Conservation (phyloP, 164 flowering plant genomes). For the Brasenia schreberi region DNA sequence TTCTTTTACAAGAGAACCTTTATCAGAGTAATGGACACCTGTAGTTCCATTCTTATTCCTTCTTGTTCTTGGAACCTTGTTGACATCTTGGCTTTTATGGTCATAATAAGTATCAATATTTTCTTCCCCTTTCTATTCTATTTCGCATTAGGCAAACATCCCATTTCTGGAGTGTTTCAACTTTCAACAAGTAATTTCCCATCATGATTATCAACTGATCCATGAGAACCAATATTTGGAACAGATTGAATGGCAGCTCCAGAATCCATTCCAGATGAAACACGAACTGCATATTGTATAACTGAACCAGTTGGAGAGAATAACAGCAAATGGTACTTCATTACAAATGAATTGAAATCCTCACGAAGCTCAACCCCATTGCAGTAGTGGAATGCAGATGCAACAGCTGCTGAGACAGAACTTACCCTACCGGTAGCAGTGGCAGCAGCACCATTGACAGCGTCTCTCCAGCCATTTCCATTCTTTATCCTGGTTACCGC, state of each 20-base stretch:
- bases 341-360: slow-evolving; percentile 17
- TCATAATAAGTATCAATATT: slow-evolving; percentile 60
- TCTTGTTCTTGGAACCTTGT: slow-evolving; percentile 40
- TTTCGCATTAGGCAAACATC: slow-evolving; percentile 50
- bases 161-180: slow-evolving; percentile 76
- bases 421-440: slow-evolving; percentile 53
- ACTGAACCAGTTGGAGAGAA: slow-evolving; percentile 64
- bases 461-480: slow-evolving; percentile 65
- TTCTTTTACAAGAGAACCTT: slow-evolving; percentile 10
- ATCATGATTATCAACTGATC: slow-evolving; percentile 32
- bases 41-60: slow-evolving; percentile 14
- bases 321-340: slow-evolving; percentile 44
- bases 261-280: slow-evolving; percentile 21
- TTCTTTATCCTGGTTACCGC: slow-evolving; percentile 60
- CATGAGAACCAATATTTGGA: slow-evolving; percentile 16
- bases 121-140: slow-evolving; percentile 49
- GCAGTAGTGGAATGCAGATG: slow-evolving; percentile 53
- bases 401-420: slow-evolving; percentile 47
- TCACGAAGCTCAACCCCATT: slow-evolving; percentile 17
- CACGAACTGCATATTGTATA: slow-evolving; percentile 47
- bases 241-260: slow-evolving; percentile 13
- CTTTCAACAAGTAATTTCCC: slow-evolving; percentile 44
- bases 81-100: slow-evolving; percentile 29
- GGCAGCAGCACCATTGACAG: slow-evolving; percentile 58
- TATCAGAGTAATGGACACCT: slow-evolving; percentile 10